A percentile compares a stretch with the other conserved stretches of the same genome.
Evolutionary conservation across 257 asterid species (phyloP).

Genomic region (Scutellaria galericulata): DNA sequence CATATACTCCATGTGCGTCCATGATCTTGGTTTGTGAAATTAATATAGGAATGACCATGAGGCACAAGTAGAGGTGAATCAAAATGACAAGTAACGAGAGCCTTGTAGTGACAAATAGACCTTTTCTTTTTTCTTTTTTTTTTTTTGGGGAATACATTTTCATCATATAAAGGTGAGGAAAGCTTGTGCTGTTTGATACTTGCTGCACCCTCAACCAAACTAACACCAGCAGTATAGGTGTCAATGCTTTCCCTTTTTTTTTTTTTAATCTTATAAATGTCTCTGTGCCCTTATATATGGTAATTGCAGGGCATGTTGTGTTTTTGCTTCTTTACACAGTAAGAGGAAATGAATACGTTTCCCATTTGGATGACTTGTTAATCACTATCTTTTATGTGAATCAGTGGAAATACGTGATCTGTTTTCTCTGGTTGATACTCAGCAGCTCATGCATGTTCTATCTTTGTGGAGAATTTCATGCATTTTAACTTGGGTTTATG

Average conservation of each 20-base stretch:
- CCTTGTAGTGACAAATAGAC: not conserved
- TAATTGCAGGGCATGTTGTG: not conserved
- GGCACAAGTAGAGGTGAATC: conserved; percentile 4
- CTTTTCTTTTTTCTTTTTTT: too few species aligned
- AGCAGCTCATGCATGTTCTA: not conserved
- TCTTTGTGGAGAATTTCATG: conserved; percentile 1
- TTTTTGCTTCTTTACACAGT: conserved; percentile 7
- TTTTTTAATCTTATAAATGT: not conserved
- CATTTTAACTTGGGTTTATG: not conserved
- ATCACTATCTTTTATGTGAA: not conserved
- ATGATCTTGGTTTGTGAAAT: conserved; percentile 10
- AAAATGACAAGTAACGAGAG: not conserved
- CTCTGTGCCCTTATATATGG: not conserved
- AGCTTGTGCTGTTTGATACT: not conserved
- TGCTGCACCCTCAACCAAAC: not conserved
- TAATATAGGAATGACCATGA: not conserved
- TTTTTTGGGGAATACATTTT: not conserved
- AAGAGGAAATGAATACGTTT: conserved; percentile 13
- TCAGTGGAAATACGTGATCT: not conserved
- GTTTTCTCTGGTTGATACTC: not conserved
- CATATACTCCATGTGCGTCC: not conserved
- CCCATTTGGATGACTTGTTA: conserved; percentile 13
- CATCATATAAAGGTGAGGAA: not conserved
- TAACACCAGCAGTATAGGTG: not conserved
- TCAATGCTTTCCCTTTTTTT: not conserved